A percentile compares a stretch with the other conserved stretches of the same genome.
phyloP scores from a whole-genome alignment of 495 filamentous ascomycete genomes.

The Aspergillus bridgeri region DNA sequence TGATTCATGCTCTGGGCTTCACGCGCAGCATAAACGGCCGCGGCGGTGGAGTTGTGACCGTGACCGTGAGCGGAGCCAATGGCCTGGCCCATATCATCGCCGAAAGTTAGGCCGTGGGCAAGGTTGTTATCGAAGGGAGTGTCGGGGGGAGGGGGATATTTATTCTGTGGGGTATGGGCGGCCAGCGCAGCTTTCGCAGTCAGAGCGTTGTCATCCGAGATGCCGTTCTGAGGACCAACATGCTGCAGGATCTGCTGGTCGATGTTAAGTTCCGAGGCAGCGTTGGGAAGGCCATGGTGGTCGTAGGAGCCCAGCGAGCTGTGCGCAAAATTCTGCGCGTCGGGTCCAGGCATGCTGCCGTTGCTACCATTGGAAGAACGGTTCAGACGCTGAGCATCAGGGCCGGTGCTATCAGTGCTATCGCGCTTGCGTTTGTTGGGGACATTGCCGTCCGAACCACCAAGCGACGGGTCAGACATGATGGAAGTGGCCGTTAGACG shows the following conservation, averaged over 20 bases:
- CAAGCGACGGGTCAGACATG: slow-evolving; percentile 45
- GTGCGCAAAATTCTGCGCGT: slow-evolving; percentile 42
- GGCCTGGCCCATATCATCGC: slow-evolving; percentile 43
- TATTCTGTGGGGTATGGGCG: slow-evolving; percentile 42
- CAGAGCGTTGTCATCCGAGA: slow-evolving; percentile 45
- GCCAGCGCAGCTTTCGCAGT: slow-evolving; percentile 48
- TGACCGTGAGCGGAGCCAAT: slow-evolving; percentile 39
- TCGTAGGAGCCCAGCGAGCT: slow-evolving; percentile 38
- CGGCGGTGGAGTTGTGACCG: slow-evolving; percentile 45
- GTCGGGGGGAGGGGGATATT: slow-evolving; percentile 44
- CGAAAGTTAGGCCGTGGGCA: slow-evolving; percentile 39
- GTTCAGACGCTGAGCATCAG: slow-evolving; percentile 42
- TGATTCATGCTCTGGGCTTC: slow-evolving; percentile 46
- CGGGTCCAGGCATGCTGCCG: slow-evolving; percentile 38
- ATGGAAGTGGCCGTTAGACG: slow-evolving; percentile 10
- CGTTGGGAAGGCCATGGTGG: slow-evolving; percentile 35
- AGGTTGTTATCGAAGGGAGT: slow-evolving; percentile 42
- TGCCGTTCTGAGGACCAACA: slow-evolving; percentile 45
- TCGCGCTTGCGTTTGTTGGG: slow-evolving; percentile 47
- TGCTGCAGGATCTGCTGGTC: slow-evolving; percentile 50
- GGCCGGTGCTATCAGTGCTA: slow-evolving; percentile 40
- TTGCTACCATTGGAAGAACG: slow-evolving; percentile 46
- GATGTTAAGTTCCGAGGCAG: slow-evolving; percentile 41
- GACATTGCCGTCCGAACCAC: slow-evolving; percentile 33
- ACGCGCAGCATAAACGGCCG: slow-evolving; percentile 46